Evolutionary conservation across 768 basidiomycete genomes (phyloP).

Genomic region (Trametes punicea): DNA sequence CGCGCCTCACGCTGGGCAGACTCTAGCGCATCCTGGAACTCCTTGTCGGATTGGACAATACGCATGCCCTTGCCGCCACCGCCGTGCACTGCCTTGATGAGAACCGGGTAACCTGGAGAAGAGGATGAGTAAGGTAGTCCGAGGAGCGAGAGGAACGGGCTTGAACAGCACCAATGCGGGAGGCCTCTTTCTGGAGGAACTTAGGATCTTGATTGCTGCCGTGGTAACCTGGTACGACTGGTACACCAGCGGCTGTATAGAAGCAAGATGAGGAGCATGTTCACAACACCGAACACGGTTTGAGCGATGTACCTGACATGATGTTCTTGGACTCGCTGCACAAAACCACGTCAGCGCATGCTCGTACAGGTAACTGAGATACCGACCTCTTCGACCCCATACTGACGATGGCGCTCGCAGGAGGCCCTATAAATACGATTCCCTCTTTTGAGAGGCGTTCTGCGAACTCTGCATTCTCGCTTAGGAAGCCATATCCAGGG

Average conservation of each 20-base stretch:
- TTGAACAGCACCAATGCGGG: constrained; percentile 54
- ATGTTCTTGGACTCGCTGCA: constrained; percentile 93
- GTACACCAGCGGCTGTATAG: constrained; percentile 73
- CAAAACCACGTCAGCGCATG: neutral
- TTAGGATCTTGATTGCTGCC: constrained; percentile 73
- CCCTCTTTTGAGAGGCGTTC: constrained; percentile 70
- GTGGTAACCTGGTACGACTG: constrained; percentile 94
- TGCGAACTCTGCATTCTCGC: constrained; percentile 86
- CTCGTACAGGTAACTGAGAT: neutral
- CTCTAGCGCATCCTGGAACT: constrained; percentile 75
- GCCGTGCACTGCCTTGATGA: constrained; percentile 96
- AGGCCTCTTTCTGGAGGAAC: constrained; percentile 66
- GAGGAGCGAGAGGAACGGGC: neutral
- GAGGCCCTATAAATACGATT: constrained; percentile 89
- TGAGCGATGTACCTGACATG: constrained; percentile 60
- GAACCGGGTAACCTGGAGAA: constrained; percentile 71
- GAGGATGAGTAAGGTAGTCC: neutral
- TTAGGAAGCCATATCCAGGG: constrained; percentile 91
- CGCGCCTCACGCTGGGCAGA: constrained; percentile 88
- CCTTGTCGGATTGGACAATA: constrained; percentile 59
- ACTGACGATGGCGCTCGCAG: constrained; percentile 79
- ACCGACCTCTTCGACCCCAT: constrained; percentile 93
- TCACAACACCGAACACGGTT: neutral
- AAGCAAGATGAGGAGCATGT: neutral
- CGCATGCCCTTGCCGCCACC: constrained; percentile 98